Base-by-base conservation (phyloP, 257 asterid species). In the Echium plantagineum region DNA sequence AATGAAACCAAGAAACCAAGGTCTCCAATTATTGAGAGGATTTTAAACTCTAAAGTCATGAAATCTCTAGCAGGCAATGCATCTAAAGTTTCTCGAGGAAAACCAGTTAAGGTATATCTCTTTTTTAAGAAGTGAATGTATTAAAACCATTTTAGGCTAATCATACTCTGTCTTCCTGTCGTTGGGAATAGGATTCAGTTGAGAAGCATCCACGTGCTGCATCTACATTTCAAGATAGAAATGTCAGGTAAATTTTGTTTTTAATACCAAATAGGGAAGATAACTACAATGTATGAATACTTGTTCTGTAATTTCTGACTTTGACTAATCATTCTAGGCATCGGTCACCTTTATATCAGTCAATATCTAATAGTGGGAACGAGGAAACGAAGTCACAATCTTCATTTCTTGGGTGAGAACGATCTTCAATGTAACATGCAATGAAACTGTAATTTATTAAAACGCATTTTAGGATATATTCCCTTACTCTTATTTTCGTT, bases 41-140 rank as follows among this genome's bases (percentile, higher is more conserved):
- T 63, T 28, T 74, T 67, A 52, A 80, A 77, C 30, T 62, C 80
- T 5, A 76, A 77, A 68, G 31, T 68, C 53, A 49, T 60, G 52
- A 73, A 75, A 69, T 66, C 78, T 63, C 78, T 80, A 53, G 67
- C 70, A 9, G 46, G 46, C 67, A 74, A 72, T 80, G 75, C 72
- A 75, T 69, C 77, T 59, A 78, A 72, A 71, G 80, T 42, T 42
- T 42, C 67, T 65, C 76, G 72, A 65, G 77, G 70, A 58, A 64
- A 78, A 62, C 78, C 71, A 48, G 61, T 74, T 20, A 64, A 61
- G 90, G 96, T 83, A 75, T 74, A 61, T 48, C 57, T 67, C 66
- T 26, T 28, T 47, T 38, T 10, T 20, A 56, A 24, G 15, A 16
- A 31, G 12, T 9, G 54, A 19, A 56, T 56, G 16, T 21, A 16